Evolutionary conservation across 169 alveolate genomes (phyloP).

Genomic region (Eimeria sp.): DNA sequence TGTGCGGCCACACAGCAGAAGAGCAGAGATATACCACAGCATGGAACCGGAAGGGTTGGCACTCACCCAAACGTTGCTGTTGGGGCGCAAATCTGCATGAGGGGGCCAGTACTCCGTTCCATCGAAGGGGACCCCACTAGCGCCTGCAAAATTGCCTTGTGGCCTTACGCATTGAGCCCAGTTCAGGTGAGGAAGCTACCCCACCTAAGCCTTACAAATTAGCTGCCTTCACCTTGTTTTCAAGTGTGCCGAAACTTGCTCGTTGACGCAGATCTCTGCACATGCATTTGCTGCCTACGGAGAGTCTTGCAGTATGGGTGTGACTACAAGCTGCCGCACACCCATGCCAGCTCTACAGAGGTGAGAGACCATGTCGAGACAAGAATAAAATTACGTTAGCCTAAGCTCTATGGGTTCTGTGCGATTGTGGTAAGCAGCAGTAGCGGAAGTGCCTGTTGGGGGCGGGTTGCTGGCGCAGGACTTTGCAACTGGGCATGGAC

Average conservation of each 20-base stretch:
- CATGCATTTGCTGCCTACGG: conserved; percentile 52
- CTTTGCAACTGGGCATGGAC: conserved; percentile 37
- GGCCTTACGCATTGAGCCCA: conserved; percentile 40
- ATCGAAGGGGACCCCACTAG: conserved; percentile 5
- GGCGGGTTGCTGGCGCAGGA: conserved; percentile 24
- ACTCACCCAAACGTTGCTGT: conserved; percentile 56
- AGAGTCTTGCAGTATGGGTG: conserved; percentile 55
- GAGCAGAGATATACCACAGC: neutral
- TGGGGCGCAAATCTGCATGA: conserved; percentile 59
- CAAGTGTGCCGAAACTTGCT: neutral
- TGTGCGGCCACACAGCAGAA: conserved; percentile 48
- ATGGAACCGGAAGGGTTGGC: neutral
- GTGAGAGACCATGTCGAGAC: neutral
- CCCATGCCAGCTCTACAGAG: conserved; percentile 56
- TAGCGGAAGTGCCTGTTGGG: neutral
- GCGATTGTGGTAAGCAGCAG: neutral
- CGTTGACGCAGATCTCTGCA: conserved; percentile 21
- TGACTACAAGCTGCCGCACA: conserved; percentile 67
- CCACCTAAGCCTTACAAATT: neutral
- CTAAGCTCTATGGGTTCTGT: neutral
- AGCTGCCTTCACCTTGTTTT: neutral
- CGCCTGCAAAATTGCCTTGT: conserved; percentile 42
- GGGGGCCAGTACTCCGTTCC: conserved; percentile 41
- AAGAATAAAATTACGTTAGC: neutral
- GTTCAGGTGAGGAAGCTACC: conserved; percentile 20